Base-by-base conservation (phyloP, 108 stramenopile genomes). In the Cyclotella choctawhatcheeana region DNA sequence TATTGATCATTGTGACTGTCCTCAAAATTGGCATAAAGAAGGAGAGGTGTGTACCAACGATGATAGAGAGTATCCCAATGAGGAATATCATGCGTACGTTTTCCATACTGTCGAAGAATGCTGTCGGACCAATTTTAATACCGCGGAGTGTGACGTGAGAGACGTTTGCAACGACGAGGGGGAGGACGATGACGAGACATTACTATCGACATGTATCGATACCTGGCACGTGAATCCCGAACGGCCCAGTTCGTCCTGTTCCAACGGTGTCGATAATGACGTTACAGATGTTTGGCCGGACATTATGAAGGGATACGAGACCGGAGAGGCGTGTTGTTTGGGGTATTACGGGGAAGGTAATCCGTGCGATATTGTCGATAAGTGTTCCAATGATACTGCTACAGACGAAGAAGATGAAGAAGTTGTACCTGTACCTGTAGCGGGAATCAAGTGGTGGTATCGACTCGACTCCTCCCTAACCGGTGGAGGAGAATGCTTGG, bases 191-290 rank as follows among this genome's bases (percentile, higher is more conserved):
- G n/a, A n/a, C n/a, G n/a, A n/a, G n/a, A n/a, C n/a, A n/a, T n/a
- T n/a, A n/a, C n/a, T n/a, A n/a, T n/a, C n/a, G n/a, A n/a, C n/a
- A n/a, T 56, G 55, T 31, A 31, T 56, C 1, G 30, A 29, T 4
- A 56, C 55, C 31, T 56, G 55, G 55, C 55, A 56, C n/a, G 29
- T 56, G 5, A 56, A 56, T n/a, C 55, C 55, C 1, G 55, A 56
- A 14, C 1, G 1, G 14, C 55, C 55, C 29, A 30, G 29, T 31
- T 31, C 55, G 14, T 56, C 55, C 14, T 56, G 55, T 30, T 56
- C 55, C 29, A 56, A 56, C 29, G 30, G 55, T 1, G n/a, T n/a
- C n/a, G n/a, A n/a, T n/a, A 56, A 31, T 30, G 55, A 56, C n/a
- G 55, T n/a, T 8, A 27, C 27, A 6, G 17, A 4, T 13, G 12